Evolutionary conservation across 345 rosid genomes (phyloP), one percentile per base, ranked within the genome.

Genomic region (Brassica rapa): DNA sequence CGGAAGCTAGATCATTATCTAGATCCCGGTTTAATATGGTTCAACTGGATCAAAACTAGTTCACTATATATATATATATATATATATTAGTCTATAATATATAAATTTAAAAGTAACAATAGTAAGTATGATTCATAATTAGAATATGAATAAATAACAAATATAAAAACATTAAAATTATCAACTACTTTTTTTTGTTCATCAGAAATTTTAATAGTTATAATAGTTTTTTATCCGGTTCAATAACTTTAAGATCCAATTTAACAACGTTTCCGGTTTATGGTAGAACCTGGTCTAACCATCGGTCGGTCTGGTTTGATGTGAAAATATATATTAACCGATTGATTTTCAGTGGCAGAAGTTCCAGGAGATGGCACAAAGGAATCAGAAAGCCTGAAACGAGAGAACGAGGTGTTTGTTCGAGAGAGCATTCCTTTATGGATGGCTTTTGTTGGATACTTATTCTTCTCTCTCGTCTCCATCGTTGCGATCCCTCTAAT

Each of bases 391-490:
- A 56, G 14, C 3, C 2, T 80, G 63, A 82, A 70, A 55, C 80
- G 86, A 64, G 83, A 80, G 68, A 87, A 93, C 53, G 97, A 95
- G 51, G 41, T 91, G 27, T 93, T 95, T 16, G 10, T 87, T 24
- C 81, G 89, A 83, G 99, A 95, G 68, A 85, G 86, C 71, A 91
- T 93, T 39, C 97, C 98, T 0, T 23, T 91, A 25, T 90, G 97
- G 97, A 64, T 90, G 56, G 97, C 96, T 51, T 87, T 89, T 75
- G 71, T 74, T 12, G 99, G 96, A 15, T 95, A 91, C 85, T 55
- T 55, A 3, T 9, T 83, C 67, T 95, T 95, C 84, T 84, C 97
- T 23, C 12, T 89, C 63, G 84, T 90, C 66, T 91, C 99, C 71
- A 80, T 90, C 80, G 84, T 91, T 32, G 86, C 74, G 4, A 76